phyloP scores from a whole-genome alignment of 2,329 filamentous ascomycete genomes.

The Epichloe sylvatica region DNA sequence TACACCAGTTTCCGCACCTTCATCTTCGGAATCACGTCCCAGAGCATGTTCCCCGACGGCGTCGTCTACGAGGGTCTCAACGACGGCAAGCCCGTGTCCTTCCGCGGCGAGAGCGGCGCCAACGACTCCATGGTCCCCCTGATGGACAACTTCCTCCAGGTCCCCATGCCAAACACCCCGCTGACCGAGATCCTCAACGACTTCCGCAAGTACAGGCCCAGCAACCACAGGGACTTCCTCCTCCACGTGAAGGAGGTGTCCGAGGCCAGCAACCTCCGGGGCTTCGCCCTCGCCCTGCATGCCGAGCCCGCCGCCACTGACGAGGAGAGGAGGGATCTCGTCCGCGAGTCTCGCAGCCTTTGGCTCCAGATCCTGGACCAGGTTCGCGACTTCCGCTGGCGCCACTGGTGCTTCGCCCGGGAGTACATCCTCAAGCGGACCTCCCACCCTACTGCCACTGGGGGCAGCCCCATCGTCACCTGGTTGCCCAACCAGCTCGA shows the following conservation, averaged over 20 bases:
- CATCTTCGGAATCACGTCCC: conserved; percentile 89
- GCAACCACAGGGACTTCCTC: conserved; percentile 77
- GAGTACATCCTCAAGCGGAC: conserved; percentile 76
- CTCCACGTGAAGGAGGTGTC: conserved; percentile 48
- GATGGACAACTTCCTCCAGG: conserved; percentile 73
- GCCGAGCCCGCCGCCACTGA: conserved; percentile 9
- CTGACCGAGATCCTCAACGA: conserved; percentile 78
- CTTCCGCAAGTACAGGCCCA: conserved; percentile 79
- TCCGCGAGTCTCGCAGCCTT: conserved; percentile 42
- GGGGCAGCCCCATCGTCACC: conserved; percentile 69
- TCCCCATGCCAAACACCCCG: conserved; percentile 78
- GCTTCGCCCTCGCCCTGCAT: conserved; percentile 36
- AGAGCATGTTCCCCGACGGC: conserved; percentile 87
- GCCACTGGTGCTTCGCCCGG: conserved; percentile 74
- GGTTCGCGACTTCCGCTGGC: conserved; percentile 69
- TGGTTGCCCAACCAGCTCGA: conserved; percentile 73
- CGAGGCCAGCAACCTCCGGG: conserved; percentile 37
- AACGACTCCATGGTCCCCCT: conserved; percentile 92
- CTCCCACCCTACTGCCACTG: conserved; percentile 62
- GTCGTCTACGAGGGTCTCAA: conserved; percentile 80
- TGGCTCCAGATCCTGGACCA: conserved; percentile 57
- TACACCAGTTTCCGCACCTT: conserved; percentile 91
- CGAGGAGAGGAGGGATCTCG: conserved; percentile 23
- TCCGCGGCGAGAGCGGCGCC: conserved; percentile 84
- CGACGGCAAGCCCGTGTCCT: conserved; percentile 54